These are phyloP conservation scores for Sporothrix variecibatus DNA, from an alignment of 2,329 filamentous ascomycete species.

Conservation along the genomic window DNA sequence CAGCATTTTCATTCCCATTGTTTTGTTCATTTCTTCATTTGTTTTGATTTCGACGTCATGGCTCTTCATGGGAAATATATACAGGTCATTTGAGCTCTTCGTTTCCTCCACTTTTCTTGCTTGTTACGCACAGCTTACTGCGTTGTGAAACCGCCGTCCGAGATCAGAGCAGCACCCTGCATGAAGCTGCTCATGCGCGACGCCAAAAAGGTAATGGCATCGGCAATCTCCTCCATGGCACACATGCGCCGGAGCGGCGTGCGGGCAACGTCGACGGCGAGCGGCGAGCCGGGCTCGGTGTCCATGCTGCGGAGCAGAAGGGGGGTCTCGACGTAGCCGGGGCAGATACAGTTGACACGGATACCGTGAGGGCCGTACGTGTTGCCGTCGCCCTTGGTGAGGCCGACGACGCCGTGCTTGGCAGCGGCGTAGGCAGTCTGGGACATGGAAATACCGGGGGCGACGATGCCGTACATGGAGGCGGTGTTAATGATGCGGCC, in stretches of 20 bases:
- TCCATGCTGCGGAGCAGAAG: slow-evolving; percentile 31
- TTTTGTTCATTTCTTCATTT: background rate
- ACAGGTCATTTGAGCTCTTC: background rate
- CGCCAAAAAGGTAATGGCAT: slow-evolving; percentile 53
- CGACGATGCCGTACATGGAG: slow-evolving; percentile 54
- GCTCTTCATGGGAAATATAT: background rate
- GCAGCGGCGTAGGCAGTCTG: slow-evolving; percentile 52
- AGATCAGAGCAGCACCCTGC: slow-evolving; percentile 49
- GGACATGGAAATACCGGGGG: slow-evolving; percentile 39
- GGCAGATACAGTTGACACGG: slow-evolving; percentile 63
- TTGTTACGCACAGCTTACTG: slow-evolving; percentile 1
- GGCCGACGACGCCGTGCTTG: slow-evolving; percentile 57
- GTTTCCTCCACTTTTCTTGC: background rate
- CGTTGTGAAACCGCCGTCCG: slow-evolving; percentile 49
- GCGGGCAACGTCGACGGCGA: slow-evolving; percentile 45
- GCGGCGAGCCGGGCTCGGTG: slow-evolving; percentile 34
- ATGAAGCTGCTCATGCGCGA: slow-evolving; percentile 57
- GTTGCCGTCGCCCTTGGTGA: slow-evolving; percentile 57
- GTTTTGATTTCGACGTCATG: background rate
- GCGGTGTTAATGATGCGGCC: slow-evolving; percentile 58
- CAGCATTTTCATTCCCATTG: no score
- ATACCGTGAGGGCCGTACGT: slow-evolving; percentile 54
- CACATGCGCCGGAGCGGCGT: slow-evolving; percentile 52
- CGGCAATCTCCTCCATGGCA: slow-evolving; percentile 54
- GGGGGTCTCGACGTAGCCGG: slow-evolving; percentile 38